phyloP scores from a whole-genome alignment of 2,329 filamentous ascomycete genomes.

The Colletotrichum gigasporum region DNA sequence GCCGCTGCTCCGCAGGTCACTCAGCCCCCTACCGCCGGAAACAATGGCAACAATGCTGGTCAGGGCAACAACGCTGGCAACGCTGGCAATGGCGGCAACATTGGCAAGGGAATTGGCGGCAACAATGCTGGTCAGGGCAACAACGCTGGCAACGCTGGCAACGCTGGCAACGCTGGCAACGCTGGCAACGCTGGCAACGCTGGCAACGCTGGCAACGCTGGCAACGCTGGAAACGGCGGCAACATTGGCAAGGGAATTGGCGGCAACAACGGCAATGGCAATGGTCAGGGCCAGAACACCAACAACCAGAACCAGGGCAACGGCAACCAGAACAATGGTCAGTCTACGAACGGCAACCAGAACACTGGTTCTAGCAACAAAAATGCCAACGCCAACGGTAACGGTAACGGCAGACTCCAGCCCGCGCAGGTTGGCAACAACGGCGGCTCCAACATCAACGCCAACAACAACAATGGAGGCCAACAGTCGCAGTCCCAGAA shows the following conservation, averaged over 20 bases:
- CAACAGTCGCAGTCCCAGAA: slow-evolving; percentile 9
- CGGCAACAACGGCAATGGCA: neutral
- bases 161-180: neutral
- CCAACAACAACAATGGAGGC: neutral
- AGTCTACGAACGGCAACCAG: neutral
- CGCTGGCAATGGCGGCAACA: neutral
- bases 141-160: neutral
- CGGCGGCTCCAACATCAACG: neutral
- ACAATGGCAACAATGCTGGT: neutral
- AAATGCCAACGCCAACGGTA: neutral
- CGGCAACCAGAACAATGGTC: neutral
- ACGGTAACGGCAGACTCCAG: neutral
- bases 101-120: neutral
- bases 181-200: too few relatives aligned
- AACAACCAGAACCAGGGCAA: neutral
- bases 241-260: neutral
- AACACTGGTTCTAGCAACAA: too few relatives aligned
- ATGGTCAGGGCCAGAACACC: neutral
- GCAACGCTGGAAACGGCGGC: neutral
- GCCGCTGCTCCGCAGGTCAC: slow-evolving; percentile 2
- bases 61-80: neutral
- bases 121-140: neutral
- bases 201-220: neutral
- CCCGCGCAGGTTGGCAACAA: too few relatives aligned
- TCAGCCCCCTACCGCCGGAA: neutral